Percentiles rank a stretch among this genome's conserved stretches.
phyloP scores from a whole-genome alignment of 495 filamentous ascomycete genomes.

The Hypoxylon trugodes region DNA sequence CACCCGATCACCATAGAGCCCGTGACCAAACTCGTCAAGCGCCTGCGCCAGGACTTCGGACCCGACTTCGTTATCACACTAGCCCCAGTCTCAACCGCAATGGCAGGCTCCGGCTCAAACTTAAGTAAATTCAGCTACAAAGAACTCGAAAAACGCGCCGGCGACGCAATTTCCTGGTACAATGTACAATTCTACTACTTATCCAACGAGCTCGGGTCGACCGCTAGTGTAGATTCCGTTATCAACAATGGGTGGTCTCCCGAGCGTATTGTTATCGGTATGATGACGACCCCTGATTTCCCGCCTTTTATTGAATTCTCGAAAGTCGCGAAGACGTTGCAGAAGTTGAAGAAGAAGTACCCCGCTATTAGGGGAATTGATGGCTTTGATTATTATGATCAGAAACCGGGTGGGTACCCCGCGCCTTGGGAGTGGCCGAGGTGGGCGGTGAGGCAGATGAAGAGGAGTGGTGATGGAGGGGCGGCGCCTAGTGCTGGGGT shows the following conservation, averaged over 20 bases:
- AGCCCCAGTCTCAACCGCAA: background rate
- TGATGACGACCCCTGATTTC: background rate
- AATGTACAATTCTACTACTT: background rate
- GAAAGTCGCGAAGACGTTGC: slow-evolving; percentile 49
- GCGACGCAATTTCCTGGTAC: background rate
- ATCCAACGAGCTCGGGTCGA: background rate
- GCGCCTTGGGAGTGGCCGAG: slow-evolving; percentile 69
- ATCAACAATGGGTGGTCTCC: slow-evolving; percentile 1
- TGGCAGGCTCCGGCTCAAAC: background rate
- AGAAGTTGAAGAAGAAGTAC: slow-evolving; percentile 22
- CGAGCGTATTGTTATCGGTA: background rate
- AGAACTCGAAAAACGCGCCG: background rate
- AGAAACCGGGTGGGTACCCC: slow-evolving; percentile 53
- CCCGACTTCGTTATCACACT: background rate
- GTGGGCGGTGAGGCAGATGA: slow-evolving; percentile 57
- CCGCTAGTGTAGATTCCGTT: background rate
- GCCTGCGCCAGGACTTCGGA: background rate
- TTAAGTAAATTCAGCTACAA: background rate
- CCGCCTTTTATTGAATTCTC: slow-evolving; percentile 8
- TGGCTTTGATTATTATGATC: slow-evolving; percentile 78
- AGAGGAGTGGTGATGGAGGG: too few relatives aligned
- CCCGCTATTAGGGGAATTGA: slow-evolving; percentile 58
- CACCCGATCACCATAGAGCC: background rate
- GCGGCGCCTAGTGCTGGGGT: too few relatives aligned
- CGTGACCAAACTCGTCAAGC: background rate